phyloP scores from a whole-genome alignment of 805 yeast species.

The Wickerhamomyces silvicola region DNA sequence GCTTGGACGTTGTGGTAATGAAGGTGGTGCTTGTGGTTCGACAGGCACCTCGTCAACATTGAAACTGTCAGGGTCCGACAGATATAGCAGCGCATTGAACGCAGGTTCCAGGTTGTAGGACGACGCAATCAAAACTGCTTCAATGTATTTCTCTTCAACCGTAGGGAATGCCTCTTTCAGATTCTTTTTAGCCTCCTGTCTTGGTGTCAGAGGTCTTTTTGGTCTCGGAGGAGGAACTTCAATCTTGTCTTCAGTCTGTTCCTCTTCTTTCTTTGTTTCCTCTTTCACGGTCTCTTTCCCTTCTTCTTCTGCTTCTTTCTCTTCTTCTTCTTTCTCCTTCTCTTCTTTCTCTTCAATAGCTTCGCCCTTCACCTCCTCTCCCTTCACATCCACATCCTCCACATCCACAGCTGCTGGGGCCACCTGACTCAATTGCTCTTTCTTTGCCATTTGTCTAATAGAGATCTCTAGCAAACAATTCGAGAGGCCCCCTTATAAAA shows the following conservation, averaged over 20 bases:
- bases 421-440: neutral
- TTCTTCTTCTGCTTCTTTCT: conserved; percentile 4
- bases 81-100: conserved; percentile 75
- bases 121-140: conserved; percentile 81
- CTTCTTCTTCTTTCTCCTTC: conserved; percentile 6
- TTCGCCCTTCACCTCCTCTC: conserved; percentile 6
- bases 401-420: conserved; percentile 10
- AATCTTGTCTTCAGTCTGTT: conserved; percentile 7
- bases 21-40: conserved; percentile 21
- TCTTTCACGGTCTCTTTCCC: neutral
- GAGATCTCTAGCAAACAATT: no score
- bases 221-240: conserved; percentile 42
- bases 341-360: conserved; percentile 5
- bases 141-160: conserved; percentile 61
- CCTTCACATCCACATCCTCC: conserved; percentile 3
- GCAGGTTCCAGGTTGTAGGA: conserved; percentile 77
- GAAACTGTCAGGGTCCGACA: conserved; percentile 63
- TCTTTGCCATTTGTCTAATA: neutral
- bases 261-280: conserved; percentile 5
- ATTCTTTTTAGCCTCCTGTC: conserved; percentile 46
- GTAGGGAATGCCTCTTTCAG: conserved; percentile 83
- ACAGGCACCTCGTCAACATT: conserved; percentile 36
- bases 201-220: conserved; percentile 57
- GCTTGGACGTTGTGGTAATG: conserved; percentile 24
- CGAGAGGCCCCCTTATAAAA: no score